phyloP scores from a whole-genome alignment of 129 eudicot genomes.

The Flaveria linearis region DNA sequence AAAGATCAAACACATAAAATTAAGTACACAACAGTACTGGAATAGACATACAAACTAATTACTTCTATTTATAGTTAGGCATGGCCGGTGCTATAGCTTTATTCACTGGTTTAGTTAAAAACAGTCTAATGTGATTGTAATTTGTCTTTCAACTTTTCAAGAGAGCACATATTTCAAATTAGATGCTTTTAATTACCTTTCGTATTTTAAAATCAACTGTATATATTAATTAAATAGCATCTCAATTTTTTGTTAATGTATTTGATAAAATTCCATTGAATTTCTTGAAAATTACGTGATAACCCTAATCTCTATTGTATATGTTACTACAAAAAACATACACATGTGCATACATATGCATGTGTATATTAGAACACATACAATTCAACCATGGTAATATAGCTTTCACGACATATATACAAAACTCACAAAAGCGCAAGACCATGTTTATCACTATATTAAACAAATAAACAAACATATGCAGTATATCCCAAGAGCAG shows the following conservation, averaged over 20 bases:
- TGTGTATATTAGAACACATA: background rate
- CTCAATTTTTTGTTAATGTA: background rate
- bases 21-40: background rate
- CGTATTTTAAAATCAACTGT: too few species aligned
- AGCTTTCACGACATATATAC: conserved; percentile 11
- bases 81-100: background rate
- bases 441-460: conserved; percentile 16
- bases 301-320: background rate
- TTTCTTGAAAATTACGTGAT: background rate
- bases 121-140: background rate
- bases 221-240: too few species aligned
- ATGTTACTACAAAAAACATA: conserved; percentile 1
- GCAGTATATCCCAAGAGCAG: too few species aligned
- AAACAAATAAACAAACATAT: background rate
- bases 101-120: background rate
- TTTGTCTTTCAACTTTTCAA: background rate
- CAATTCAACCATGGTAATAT: background rate
- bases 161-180: background rate
- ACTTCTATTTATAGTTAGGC: too few species aligned
- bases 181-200: too few species aligned
- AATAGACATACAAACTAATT: too few species aligned
- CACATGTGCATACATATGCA: background rate
- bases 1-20: background rate
- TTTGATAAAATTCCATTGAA: background rate
- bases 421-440: conserved; percentile 21